Evolutionary conservation across 2,329 filamentous ascomycete species (phyloP).

Genomic region (Colletotrichum graminicola): DNA sequence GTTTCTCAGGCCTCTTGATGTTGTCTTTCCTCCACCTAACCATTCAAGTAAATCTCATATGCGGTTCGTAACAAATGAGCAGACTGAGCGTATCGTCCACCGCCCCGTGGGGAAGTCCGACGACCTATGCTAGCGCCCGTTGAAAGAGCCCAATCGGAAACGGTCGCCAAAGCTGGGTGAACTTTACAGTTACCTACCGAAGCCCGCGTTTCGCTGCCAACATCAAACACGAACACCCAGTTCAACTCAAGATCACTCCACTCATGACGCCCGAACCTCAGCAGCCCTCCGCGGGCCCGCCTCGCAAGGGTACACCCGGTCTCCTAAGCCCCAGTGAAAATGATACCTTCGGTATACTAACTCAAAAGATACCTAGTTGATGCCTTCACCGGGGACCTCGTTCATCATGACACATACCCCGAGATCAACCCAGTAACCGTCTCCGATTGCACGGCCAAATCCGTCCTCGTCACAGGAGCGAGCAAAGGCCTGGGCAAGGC

Average conservation of each 20-base stretch:
- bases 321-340: too few relatives aligned
- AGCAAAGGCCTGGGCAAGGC: slow-evolving; percentile 66
- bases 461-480: slow-evolving; percentile 66
- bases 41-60: not conserved
- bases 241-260: slow-evolving; percentile 19
- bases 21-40: not conserved
- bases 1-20: not conserved
- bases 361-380: slow-evolving; percentile 26
- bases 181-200: not conserved
- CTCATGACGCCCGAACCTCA: slow-evolving; percentile 20
- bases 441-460: slow-evolving; percentile 53
- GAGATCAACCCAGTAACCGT: slow-evolving; percentile 58
- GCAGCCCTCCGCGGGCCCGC: slow-evolving; percentile 26
- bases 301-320: slow-evolving; percentile 29
- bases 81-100: not conserved
- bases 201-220: not conserved
- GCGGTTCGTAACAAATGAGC: not conserved
- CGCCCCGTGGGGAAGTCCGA: slow-evolving; percentile 38
- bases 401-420: slow-evolving; percentile 65
- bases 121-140: slow-evolving; percentile 10
- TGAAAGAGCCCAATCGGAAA: not conserved
- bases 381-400: slow-evolving; percentile 46
- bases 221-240: slow-evolving; percentile 33
- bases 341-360: not conserved
- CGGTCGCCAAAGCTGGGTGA: not conserved